Evolutionary conservation across 163 green algal species (phyloP), one percentile per base, ranked within the genome.

Genomic region (Chlamydomonas reinhardtii): DNA sequence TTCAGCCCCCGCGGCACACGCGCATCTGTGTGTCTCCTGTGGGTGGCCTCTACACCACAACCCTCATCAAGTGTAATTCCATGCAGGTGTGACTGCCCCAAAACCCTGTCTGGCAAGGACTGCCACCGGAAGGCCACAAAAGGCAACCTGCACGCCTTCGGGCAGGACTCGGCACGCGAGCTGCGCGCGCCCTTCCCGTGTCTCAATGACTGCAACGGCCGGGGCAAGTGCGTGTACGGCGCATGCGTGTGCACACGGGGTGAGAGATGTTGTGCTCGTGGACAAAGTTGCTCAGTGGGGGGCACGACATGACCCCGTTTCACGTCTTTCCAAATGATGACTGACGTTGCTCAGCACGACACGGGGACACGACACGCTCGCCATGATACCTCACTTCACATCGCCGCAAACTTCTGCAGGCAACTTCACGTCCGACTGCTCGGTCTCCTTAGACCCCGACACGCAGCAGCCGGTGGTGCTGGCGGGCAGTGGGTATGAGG

Each of bases 201-300:
- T 56, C 74, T 82, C 52, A 82, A 82, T n/a, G 54, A n/a, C 52
- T 82, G 74, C 74, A 71, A 72, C 17, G 74, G 54, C n/a, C n/a
- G 56, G 37, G 74, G 74, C 52, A 29, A 1, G 2, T 82, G 74
- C 56, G 27, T 66, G 31, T 20, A 16, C 29, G 74, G 74, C 19
- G n/a, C 12, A 9, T 82, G 74, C 74, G 12, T 32, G 54, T 82
- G 74, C 59, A 15, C 22, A 8, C 31, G 27, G 19, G 74, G 74
- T 82, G 52, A 27, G 73, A 8, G 2, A n/a, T 4, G n/a, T 8
- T 24, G 27, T n/a, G 1, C 14, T 43, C n/a, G 6, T 6, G 27
- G 65, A 17, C 43, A 14, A 14, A 14, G 17, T 17, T 9, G 39
- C 39, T 5, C 39, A 48, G 39, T 48, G 39, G 8, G 39, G 39